Evolutionary conservation across 2,329 filamentous ascomycete species (phyloP).

Genomic region (Sporothrix protearum): DNA sequence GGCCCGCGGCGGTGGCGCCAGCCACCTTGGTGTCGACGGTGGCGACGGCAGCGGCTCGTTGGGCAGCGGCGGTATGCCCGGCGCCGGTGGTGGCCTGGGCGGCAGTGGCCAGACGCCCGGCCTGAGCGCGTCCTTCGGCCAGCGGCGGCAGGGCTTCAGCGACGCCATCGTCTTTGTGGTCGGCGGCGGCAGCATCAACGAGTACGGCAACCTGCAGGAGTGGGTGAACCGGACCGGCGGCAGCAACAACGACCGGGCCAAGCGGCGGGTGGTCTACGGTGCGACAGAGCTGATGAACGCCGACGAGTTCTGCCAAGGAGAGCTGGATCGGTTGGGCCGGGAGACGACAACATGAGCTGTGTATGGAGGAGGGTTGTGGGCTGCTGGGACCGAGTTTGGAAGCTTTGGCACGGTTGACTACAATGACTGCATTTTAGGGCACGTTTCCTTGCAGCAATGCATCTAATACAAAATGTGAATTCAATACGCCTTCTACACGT

Average conservation of each 20-base stretch:
- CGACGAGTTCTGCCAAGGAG: slow-evolving; percentile 60
- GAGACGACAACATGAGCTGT: slow-evolving; percentile 43
- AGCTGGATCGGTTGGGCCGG: slow-evolving; percentile 59
- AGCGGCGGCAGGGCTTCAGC: slow-evolving; percentile 81
- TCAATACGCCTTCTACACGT: neutral
- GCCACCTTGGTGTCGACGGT: slow-evolving; percentile 29
- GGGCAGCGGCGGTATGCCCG: slow-evolving; percentile 34
- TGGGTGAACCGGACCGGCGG: slow-evolving; percentile 77
- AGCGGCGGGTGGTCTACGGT: slow-evolving; percentile 85
- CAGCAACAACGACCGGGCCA: slow-evolving; percentile 49
- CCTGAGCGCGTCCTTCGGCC: slow-evolving; percentile 81
- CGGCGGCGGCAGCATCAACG: slow-evolving; percentile 96
- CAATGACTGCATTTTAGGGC: neutral
- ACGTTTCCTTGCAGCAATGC: neutral
- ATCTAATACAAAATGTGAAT: neutral
- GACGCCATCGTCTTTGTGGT: slow-evolving; percentile 94
- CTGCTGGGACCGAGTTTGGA: neutral
- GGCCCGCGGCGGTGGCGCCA: slow-evolving; percentile 45
- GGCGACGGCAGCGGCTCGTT: slow-evolving; percentile 40
- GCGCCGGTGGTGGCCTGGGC: slow-evolving; percentile 33
- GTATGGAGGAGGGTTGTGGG: neutral
- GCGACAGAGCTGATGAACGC: slow-evolving; percentile 80
- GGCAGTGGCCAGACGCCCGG: slow-evolving; percentile 51
- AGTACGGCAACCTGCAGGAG: slow-evolving; percentile 95
- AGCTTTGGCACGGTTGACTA: neutral